phyloP scores from a whole-genome alignment of 2,329 filamentous ascomycete genomes.

The Monosporascus ibericus region DNA sequence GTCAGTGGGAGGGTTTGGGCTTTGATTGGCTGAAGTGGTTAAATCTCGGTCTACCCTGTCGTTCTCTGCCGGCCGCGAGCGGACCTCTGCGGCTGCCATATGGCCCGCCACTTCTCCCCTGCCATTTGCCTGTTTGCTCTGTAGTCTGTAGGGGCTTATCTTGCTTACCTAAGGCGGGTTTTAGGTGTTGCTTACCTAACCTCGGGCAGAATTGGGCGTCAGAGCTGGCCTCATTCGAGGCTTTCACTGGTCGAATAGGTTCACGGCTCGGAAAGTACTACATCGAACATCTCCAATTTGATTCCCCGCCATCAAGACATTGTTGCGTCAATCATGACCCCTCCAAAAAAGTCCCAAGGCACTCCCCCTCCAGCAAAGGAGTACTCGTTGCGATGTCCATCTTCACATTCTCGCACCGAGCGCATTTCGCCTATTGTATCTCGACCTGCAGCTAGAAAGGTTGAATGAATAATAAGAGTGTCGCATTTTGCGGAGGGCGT shows the following conservation, averaged over 20 bases:
- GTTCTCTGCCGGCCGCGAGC: no score
- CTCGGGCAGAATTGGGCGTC: background rate
- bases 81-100: no score
- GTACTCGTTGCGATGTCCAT: background rate
- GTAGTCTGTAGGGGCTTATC: no score
- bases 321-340: background rate
- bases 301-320: background rate
- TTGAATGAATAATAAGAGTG: background rate
- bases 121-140: no score
- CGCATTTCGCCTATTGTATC: background rate
- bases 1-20: background rate
- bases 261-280: background rate
- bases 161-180: background rate
- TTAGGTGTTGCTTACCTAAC: background rate
- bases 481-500: no score
- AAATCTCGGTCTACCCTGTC: background rate
- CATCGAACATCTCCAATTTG: background rate
- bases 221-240: background rate
- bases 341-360: background rate
- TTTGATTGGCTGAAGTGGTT: constrained; percentile 1
- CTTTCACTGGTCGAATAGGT: background rate
- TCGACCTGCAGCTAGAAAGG: background rate
- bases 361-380: no score
- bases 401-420: background rate
- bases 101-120: no score